Base-by-base conservation (phyloP, 148 eudicot species). In the Agrostemma githago region DNA sequence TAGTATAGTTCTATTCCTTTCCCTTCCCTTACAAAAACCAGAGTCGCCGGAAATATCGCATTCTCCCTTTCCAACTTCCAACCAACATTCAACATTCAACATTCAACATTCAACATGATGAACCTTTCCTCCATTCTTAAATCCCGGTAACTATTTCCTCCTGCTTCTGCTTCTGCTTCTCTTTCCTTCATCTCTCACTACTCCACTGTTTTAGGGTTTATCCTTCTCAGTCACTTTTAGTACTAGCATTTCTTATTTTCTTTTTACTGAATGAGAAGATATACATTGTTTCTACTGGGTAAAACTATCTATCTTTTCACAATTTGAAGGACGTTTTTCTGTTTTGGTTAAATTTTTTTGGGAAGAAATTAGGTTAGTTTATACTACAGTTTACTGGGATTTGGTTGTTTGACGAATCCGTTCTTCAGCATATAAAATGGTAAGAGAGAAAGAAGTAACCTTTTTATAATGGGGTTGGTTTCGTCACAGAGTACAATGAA, bases 111-210 rank as follows among this genome's bases (percentile, higher is more conserved):
- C 70, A 66, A 66, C 0, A 76, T 76, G 79, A 60, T 76, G 79
- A 76, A 76, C 61, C 62, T 76, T 12, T 51, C 79, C 9, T 46
- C 60, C 69, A 37, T 62, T 62, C 56, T 76, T 53, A 76, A 62
- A 34, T 46, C 79, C 37, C 70, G 74, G 79, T 76, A 6, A 44
- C 4, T 64, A 14, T 2, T 38, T 34, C 7, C 42, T 15, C 20
- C 17, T 64, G 16, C 15, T 17, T 38, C 6, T 14, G 8, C 16
- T 48, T 5, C 9, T 0, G 4, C 8, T 5, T 41, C 17, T n/a
- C n/a, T n/a, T n/a, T n/a, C 34, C 34, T 26, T 26, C 34, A 26
- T 26, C 34, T 26, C 34, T 26, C 34, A 26, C 34, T 26, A 26
- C 34, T 26, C 34, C 34, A 26, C 34, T 26, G 34, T 26, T 26